Evolutionary conservation across 768 basidiomycete species (phyloP).

Genomic region (Candolleomyces aberdarensis): DNA sequence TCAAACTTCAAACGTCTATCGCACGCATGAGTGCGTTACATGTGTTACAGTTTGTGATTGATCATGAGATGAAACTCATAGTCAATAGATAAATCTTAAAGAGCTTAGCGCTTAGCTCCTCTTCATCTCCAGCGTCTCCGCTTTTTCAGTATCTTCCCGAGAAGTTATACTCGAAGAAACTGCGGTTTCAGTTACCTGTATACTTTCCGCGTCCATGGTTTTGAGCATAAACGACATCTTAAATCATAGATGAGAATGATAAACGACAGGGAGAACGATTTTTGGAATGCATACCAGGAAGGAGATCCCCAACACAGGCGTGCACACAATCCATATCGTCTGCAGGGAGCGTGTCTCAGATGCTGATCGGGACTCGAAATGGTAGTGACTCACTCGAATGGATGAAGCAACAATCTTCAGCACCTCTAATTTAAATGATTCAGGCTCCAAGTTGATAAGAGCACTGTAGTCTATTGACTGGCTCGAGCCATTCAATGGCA

Average conservation of each 20-base stretch:
- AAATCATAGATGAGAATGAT: slow-evolving; percentile 6
- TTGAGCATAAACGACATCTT: slow-evolving; percentile 41
- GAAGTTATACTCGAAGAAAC: background rate
- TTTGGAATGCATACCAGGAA: slow-evolving; percentile 44
- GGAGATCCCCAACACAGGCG: slow-evolving; percentile 64
- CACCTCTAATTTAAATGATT: slow-evolving; percentile 41
- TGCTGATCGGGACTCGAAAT: slow-evolving; percentile 5
- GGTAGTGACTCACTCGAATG: slow-evolving; percentile 47
- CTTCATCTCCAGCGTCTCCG: too few species aligned
- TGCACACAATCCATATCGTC: slow-evolving; percentile 74
- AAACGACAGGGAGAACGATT: background rate
- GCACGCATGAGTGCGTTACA: too few species aligned
- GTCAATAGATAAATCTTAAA: too few species aligned
- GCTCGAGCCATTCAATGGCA: slow-evolving; percentile 37
- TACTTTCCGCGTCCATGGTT: slow-evolving; percentile 15
- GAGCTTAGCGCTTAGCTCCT: too few species aligned
- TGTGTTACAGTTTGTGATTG: too few species aligned
- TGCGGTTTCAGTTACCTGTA: background rate
- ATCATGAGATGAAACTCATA: too few species aligned
- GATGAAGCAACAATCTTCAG: slow-evolving; percentile 56
- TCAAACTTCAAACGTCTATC: too few species aligned
- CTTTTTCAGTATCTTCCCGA: too few species aligned
- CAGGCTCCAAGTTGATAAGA: slow-evolving; percentile 44
- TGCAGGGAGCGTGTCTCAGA: slow-evolving; percentile 18
- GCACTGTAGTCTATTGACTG: slow-evolving; percentile 55